Percentiles rank a stretch among this genome's conserved stretches.
phyloP scores from a whole-genome alignment of 2,329 filamentous ascomycete genomes.

The Cryphonectria naterciae region DNA sequence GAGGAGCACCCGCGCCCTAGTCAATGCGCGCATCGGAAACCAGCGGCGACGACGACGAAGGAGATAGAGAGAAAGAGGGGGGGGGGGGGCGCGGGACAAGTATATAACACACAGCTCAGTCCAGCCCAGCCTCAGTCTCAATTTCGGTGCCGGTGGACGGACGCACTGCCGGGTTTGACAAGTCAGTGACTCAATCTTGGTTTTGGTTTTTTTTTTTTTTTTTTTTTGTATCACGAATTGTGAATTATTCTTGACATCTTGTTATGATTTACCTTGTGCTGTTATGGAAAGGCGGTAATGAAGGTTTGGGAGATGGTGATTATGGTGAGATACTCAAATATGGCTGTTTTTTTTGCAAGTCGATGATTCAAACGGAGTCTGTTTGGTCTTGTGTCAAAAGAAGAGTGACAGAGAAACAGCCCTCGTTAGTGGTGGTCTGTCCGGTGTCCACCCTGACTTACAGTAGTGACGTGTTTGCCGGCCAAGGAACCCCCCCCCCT shows the following conservation, averaged over 20 bases:
- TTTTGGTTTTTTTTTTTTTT: too few species aligned
- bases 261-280: not conserved
- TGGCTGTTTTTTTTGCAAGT: not conserved
- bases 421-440: not conserved
- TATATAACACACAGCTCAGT: not conserved
- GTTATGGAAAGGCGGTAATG: not conserved
- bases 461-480: not conserved
- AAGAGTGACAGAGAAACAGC: too few species aligned
- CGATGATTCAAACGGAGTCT: not conserved
- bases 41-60: not conserved
- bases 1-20: slow-evolving; percentile 17
- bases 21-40: slow-evolving; percentile 17
- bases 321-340: not conserved
- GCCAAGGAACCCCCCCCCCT: too few species aligned
- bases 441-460: not conserved
- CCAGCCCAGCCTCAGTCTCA: not conserved
- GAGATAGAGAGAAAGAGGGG: not conserved
- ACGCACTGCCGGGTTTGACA: not conserved
- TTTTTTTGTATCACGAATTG: not conserved
- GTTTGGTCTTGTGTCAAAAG: not conserved
- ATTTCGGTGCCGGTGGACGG: not conserved
- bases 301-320: not conserved
- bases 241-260: not conserved
- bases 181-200: too few species aligned
- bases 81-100: too few species aligned